A percentile compares a stretch with the other conserved stretches of the same genome.
Conservation (phyloP, 805 yeast genomes). For the Saturnispora sekii region DNA sequence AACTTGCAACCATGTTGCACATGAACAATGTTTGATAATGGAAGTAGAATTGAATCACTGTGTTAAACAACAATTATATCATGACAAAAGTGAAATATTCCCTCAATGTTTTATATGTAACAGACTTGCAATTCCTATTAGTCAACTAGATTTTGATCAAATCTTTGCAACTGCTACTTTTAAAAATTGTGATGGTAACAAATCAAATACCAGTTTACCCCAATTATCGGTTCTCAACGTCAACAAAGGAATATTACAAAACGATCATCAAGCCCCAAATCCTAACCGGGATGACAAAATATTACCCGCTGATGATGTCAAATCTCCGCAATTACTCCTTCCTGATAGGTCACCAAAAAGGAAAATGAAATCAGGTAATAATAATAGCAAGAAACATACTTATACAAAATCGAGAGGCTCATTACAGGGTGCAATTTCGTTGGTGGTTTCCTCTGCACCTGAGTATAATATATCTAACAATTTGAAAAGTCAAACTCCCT, state of each 20-base stretch:
- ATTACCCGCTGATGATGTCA: not conserved
- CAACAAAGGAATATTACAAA: not conserved
- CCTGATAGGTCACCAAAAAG: constrained; percentile 5
- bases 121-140: constrained; percentile 18
- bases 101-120: constrained; percentile 22
- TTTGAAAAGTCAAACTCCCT: not conserved
- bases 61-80: constrained; percentile 3
- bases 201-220: not conserved
- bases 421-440: constrained; percentile 25
- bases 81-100: constrained; percentile 12
- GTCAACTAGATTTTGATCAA: constrained; percentile 13
- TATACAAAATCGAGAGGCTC: constrained; percentile 28
- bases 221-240: not conserved
- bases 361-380: not conserved
- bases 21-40: constrained; percentile 46
- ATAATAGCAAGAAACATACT: constrained; percentile 10
- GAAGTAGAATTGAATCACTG: constrained; percentile 24
- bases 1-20: constrained; percentile 46
- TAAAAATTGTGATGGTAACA: not conserved
- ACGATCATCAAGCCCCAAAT: too few species aligned
- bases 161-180: constrained; percentile 14
- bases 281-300: not conserved
- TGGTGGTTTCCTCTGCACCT: constrained; percentile 27
- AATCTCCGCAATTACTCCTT: not conserved
- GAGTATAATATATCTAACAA: not conserved